Evolutionary conservation across 2,329 filamentous ascomycete genomes (phyloP), one percentile per base, ranked within the genome.

Genomic region (Pseudofabraea citricarpa): DNA sequence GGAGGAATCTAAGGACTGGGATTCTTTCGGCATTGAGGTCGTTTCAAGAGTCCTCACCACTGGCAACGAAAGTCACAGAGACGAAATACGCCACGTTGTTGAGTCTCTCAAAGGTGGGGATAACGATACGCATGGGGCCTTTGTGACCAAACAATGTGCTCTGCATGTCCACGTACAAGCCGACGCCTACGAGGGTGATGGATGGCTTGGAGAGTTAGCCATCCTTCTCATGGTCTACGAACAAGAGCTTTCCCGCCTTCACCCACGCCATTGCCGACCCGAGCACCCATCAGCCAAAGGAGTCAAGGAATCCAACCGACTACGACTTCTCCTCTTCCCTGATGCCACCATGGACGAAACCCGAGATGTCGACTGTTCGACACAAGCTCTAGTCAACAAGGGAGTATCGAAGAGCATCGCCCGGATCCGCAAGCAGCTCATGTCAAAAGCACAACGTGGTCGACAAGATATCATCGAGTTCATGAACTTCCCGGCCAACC

Each of bases 101-200:
- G 15, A 33, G 10, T 23, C 27, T 4, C n/a, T 44, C 10, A 26
- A 31, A 23, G 35, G 35, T n/a, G 20, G 15, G n/a, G 24, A 27
- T 15, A 13, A 36, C 6, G 7, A 6, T 7, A 24, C 15, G 15
- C 16, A 24, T 16, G 36, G 43, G 12, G 37, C 29, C 3, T 45
- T 45, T 22, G 19, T 41, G 20, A 36, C 21, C 2, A 36, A 41
- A 19, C 27, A 45, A 18, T 24, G 29, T 13, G 37, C 38, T 15
- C 19, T 45, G 10, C 38, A 45, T 19, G 43, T 45, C 8, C 43
- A 45, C 15, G 43, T 45, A 2, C 21, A 37, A 18, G 35, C 13
- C 5, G 15, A 36, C 4, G 9, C n/a, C 8, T 18, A 32, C 13
- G 39, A 32, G n/a, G n/a, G n/a, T 7, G 13, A 29, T n/a, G 18